Conservation (phyloP, 148 eudicot species). For the Spergularia bocconei region DNA sequence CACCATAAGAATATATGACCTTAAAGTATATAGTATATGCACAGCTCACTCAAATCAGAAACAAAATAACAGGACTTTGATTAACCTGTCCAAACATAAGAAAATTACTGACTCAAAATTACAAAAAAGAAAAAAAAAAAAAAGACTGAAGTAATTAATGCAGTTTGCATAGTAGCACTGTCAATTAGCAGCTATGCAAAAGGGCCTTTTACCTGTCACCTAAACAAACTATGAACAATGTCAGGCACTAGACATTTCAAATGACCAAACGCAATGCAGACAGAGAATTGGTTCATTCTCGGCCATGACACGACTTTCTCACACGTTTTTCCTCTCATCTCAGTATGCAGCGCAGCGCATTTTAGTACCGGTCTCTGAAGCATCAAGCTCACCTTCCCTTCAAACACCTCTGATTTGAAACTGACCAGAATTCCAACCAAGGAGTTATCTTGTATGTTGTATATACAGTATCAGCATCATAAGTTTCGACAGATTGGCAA, state of each 20-base stretch:
- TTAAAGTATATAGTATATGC: background rate
- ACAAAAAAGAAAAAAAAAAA: background rate
- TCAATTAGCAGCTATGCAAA: slow-evolving; percentile 18
- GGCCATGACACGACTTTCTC: no score
- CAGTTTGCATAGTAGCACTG: slow-evolving; percentile 3
- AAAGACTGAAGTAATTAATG: no score
- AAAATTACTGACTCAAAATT: background rate
- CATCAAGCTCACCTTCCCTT: background rate
- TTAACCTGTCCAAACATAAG: background rate
- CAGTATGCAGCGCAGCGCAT: background rate
- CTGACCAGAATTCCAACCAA: background rate
- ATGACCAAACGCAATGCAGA: background rate
- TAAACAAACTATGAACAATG: slow-evolving; percentile 20
- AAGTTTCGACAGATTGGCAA: background rate
- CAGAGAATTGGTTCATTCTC: background rate
- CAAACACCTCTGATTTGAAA: background rate
- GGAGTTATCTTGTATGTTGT: slow-evolving; percentile 14
- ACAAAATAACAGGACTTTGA: slow-evolving; percentile 6
- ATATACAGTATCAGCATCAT: slow-evolving; percentile 28
- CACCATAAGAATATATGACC: background rate
- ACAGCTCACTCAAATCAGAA: slow-evolving; percentile 8
- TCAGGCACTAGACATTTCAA: background rate
- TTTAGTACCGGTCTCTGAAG: background rate
- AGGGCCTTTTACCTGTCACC: slow-evolving; percentile 1
- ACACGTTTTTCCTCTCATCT: no score